Evolutionary conservation across 352 stramenopile species (phyloP), one percentile per base, ranked within the genome.

Genomic region (Pythium rhizo-oryzae): DNA sequence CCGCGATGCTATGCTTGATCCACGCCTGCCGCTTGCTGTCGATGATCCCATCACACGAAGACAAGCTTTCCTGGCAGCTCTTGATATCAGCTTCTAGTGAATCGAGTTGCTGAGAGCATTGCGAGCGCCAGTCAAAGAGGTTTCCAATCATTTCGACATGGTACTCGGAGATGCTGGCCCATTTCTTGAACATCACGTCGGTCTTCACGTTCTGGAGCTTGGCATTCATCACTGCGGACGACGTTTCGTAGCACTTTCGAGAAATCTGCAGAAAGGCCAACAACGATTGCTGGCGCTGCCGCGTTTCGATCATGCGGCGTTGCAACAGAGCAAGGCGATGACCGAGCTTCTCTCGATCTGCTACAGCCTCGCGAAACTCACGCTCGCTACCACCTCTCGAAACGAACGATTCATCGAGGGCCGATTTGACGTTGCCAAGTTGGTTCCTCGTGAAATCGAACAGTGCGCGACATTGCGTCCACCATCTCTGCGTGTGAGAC

Each of bases 121-220:
- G 33, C 12, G 62, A 44, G 8, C 76, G 74, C 23, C 71, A 37
- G 13, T 77, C 68, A 25, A 74, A 83, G 18, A 79, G 60, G 8
- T 72, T 58, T 1, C 65, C 74, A 30, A 81, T 35, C 19, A 70
- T 66, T 2, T 46, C 50, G 1, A 79, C 74, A 55, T 83, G 74
- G 50, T 71, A 81, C 41, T 79, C 74, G 8, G 68, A 67, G 21
- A 81, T 53, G 4, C 52, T 30, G 2, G 62, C 67, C 76, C 74
- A 83, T 23, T 37, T 73, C 52, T 81, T 83, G 60, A 72, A 81
- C 12, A 79, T 58, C 21, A 61, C 58, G 18, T 83, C 70, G 15
- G 78, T 77, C 65, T 84, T 81, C 50, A 70, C 76, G 50, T 75
- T 78, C 9, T 65, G 58, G 5, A 85, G 58, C 28, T 57, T 50